phyloP scores from a whole-genome alignment of 345 rosid species.

The Arabidopsis thaliana region TAIR10.1 NC_003070.9:26757501-26758000 shows the following conservation, averaged over 20 bases:
- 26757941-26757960: neutral
- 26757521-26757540: no score
- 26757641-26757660: slow-evolving; percentile 1
- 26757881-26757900: neutral
- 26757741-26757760: neutral
- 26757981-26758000: neutral
- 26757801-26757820: neutral
- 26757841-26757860: neutral
- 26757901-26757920: neutral
- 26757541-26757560: no score
- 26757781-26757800: neutral
- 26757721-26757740: neutral
- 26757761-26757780: neutral
- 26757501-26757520: no score
- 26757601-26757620: neutral
- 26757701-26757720: neutral
- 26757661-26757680: slow-evolving; percentile 2
- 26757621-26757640: slow-evolving; percentile 6
- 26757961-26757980: neutral
- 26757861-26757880: neutral
- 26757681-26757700: neutral
- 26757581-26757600: neutral
- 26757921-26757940: neutral
- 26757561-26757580: neutral
- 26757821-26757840: neutral